These are phyloP conservation scores for Fusarium ambrosium DNA, from an alignment of 2,329 filamentous ascomycete species.

Conservation along the genomic window DNA sequence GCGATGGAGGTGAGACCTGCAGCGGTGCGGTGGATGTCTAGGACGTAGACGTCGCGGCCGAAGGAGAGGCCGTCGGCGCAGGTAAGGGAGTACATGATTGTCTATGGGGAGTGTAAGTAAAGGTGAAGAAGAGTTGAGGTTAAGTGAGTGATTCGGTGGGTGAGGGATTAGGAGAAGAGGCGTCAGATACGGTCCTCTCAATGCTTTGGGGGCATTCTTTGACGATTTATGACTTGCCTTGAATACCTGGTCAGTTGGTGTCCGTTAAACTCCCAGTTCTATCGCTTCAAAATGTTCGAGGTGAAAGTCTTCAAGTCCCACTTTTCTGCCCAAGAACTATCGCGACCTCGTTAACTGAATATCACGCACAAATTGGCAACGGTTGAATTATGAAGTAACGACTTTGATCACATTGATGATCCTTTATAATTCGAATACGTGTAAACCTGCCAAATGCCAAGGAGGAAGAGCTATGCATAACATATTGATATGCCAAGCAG, in stretches of 20 bases:
- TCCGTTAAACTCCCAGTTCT: neutral
- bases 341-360: constrained; percentile 51
- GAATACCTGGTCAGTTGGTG: too few species aligned
- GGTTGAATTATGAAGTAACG: neutral
- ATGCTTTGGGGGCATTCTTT: neutral
- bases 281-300: constrained; percentile 3
- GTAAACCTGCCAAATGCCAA: neutral
- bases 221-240: neutral
- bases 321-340: constrained; percentile 27
- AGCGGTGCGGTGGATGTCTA: constrained; percentile 67
- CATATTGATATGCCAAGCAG: neutral
- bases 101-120: constrained; percentile 20
- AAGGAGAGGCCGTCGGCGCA: constrained; percentile 50
- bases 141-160: neutral
- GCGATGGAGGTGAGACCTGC: constrained; percentile 72
- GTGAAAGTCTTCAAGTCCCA: constrained; percentile 43
- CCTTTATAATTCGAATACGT: neutral
- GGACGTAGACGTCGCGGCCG: constrained; percentile 66
- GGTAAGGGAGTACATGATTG: constrained; percentile 52
- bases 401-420: neutral
- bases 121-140: neutral
- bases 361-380: constrained; percentile 8
- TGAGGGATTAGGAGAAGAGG: too few species aligned
- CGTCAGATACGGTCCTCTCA: neutral
- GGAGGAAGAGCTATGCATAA: neutral